Base-by-base conservation (phyloP, 495 filamentous ascomycete genomes). In the Penicillium roqueforti region DNA sequence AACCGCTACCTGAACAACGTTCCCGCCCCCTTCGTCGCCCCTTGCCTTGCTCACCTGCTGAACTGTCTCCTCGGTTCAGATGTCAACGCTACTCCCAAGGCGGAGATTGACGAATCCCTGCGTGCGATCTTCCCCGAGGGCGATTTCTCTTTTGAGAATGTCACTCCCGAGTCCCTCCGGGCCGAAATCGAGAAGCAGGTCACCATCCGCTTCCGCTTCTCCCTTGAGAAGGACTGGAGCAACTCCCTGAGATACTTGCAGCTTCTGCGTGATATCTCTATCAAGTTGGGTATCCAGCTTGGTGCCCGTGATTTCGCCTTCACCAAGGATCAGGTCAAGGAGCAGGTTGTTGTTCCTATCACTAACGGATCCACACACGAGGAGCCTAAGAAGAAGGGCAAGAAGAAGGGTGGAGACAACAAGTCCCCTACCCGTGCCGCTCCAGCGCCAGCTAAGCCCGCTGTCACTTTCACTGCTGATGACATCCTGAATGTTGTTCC, bases 401-500 rank as follows among this genome's bases (percentile, higher is more conserved):
- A 86, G 75, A 83, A 80, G 68, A 81, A 80, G 67, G 70, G 72
- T 37, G 67, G 72, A 18, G 77, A 78, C 25, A 72, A 71, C 38
- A 78, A 77, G 23, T 82, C 85, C 20, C 73, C 81, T 6, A 69
- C 75, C 34, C 77, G 80, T 22, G 68, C 69, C 28, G 68, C 69
- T 26, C 63, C 68, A 6, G 67, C 60, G 11, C 60, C 62, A 28
- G 56, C 62, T 34, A 76, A 74, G 61, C 63, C 67, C n/a, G 61
- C 75, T 22, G 67, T 77, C 4, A 78, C 80, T 16, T 96, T 99
- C 71, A 73, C 69, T 55, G 76, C 89, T 1, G 91, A 96, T 53
- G 92, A 97, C 64, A 81, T 99, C 58, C 69, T 91, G 54, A 97
- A 96, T 67, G 76, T 97, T 52, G 88, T 96, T 28, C 95, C 95